Evolutionary conservation across 2,329 filamentous ascomycete genomes (phyloP), one percentile per base, ranked within the genome.

Genomic region (Fusarium stilboides): DNA sequence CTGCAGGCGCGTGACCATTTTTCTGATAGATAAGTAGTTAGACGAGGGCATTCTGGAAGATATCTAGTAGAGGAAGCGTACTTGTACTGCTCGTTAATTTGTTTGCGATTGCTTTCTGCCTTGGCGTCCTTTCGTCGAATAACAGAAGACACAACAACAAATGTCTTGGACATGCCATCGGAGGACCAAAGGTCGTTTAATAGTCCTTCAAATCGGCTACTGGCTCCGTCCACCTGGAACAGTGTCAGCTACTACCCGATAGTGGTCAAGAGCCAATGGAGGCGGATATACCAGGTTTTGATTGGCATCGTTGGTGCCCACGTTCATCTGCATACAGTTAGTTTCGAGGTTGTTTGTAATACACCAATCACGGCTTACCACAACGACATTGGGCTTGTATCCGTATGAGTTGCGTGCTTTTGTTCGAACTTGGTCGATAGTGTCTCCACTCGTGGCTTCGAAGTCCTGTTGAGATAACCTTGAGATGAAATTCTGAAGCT

Each of bases 81-180:
- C 51, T 54, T 20, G 17, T 54, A 54, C 6, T 54, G 51, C 31
- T 54, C 51, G 22, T 54, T 54, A 12, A 54, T 54, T 9, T 54
- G 3, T 13, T 37, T 45, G 3, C 51, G 42, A 15, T 54, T 54
- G 2, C 2, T 28, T 6, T 54, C 51, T n/a, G 40, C 51, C 6
- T 22, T 5, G 2, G 31, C n/a, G 37, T 54, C 40, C 8, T 28
- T 17, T 14, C 51, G 7, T 9, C 40, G 22, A n/a, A 54, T 26
- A 3, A 54, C 51, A 3, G 51, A 54, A 3, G 51, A 54, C 17
- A 54, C 42, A 31, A 54, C 40, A 4, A 54, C 51, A 8, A 13
- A 54, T 31, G 51, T 54, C 3, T 22, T 45, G 6, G 51, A 54
- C 51, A 54, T 54, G 8, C 14, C 51, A 31, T 54, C 51, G 3